Conservation (phyloP, 2,329 filamentous ascomycete genomes). For the Colletotrichum simmondsii region DNA sequence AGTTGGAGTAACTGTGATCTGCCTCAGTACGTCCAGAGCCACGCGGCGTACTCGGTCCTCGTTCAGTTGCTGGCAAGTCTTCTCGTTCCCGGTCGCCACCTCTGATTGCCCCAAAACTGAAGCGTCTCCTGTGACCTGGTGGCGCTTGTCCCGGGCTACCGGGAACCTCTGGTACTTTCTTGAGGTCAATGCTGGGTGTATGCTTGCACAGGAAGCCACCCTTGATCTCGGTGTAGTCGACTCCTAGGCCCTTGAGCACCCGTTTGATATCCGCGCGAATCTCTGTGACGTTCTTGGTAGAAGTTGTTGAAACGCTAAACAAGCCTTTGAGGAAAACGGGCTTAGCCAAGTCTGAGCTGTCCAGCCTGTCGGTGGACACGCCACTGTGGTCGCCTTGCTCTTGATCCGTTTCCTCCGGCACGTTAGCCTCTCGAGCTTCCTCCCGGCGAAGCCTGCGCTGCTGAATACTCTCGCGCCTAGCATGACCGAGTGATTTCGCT, state of each 20-base stretch:
- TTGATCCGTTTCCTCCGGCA: constrained; percentile 87
- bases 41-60: constrained; percentile 51
- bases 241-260: constrained; percentile 86
- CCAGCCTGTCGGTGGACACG: constrained; percentile 69
- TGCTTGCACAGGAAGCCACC: constrained; percentile 93
- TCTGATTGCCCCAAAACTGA: constrained; percentile 81
- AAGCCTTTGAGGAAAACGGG: constrained; percentile 96
- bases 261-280: constrained; percentile 92
- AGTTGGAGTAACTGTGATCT: constrained; percentile 85
- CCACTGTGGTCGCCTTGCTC: constrained; percentile 75
- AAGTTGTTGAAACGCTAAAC: constrained; percentile 97
- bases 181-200: constrained; percentile 87
- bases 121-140: constrained; percentile 75
- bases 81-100: constrained; percentile 74
- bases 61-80: constrained; percentile 72
- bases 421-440: constrained; percentile 77
- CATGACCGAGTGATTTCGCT: constrained; percentile 89
- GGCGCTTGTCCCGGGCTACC: constrained; percentile 66
- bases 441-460: constrained; percentile 81
- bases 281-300: constrained; percentile 85
- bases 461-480: constrained; percentile 91
- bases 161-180: constrained; percentile 74
- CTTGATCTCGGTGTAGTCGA: constrained; percentile 93
- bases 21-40: constrained; percentile 58
- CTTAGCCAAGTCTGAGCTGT: constrained; percentile 84